These are phyloP conservation scores for Psophocarpus tetragonolobus DNA, from an alignment of 306 rosid genomes.

Conservation along the genomic window DNA sequence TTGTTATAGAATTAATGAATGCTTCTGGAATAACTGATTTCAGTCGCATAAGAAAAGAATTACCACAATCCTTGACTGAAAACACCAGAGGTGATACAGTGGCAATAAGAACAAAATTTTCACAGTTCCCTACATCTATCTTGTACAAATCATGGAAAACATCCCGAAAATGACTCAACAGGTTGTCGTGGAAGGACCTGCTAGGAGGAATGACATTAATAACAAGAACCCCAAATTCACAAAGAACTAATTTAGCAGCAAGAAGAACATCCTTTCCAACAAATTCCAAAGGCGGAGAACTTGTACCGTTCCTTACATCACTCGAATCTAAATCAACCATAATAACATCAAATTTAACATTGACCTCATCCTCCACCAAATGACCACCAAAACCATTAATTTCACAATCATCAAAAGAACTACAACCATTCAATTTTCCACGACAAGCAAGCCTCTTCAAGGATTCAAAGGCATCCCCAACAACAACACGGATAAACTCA, in stretches of 20 bases:
- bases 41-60: constrained; percentile 50
- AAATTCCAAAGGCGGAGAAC: constrained; percentile 77
- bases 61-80: constrained; percentile 33
- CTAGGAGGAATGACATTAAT: constrained; percentile 70
- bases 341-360: constrained; percentile 52
- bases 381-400: constrained; percentile 24
- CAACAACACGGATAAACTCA: constrained; percentile 42
- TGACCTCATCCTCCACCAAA: constrained; percentile 1
- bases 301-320: constrained; percentile 42
- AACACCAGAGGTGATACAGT: constrained; percentile 36
- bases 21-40: constrained; percentile 59
- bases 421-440: background rate
- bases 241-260: constrained; percentile 60
- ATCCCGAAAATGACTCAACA: constrained; percentile 44
- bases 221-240: constrained; percentile 61
- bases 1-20: constrained; percentile 50
- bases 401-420: constrained; percentile 9
- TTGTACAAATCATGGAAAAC: constrained; percentile 62
- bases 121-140: constrained; percentile 76
- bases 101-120: constrained; percentile 74
- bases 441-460: constrained; percentile 42
- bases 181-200: constrained; percentile 47
- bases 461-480: constrained; percentile 59
- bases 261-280: constrained; percentile 53
- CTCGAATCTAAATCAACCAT: constrained; percentile 85